Percentiles rank a stretch among this genome's conserved stretches.
These are phyloP conservation scores for Candida loeiensis DNA, from an alignment of 805 yeast genomes.

Conservation along the genomic window DNA sequence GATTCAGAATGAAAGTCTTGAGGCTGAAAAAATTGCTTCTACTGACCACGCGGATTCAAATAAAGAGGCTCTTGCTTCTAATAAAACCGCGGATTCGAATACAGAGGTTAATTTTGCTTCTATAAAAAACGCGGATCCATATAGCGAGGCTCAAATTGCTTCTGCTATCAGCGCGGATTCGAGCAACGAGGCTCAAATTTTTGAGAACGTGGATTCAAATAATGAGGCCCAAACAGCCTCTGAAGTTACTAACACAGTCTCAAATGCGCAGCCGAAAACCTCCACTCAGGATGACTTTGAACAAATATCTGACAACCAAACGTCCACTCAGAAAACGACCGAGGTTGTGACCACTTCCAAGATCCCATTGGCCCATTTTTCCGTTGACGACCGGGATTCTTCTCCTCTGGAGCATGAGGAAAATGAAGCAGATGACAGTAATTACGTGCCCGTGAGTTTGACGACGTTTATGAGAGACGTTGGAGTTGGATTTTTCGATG, in stretches of 20 bases:
- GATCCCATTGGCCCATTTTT: slow-evolving; percentile 26
- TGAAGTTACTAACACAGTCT: no score
- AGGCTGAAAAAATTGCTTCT: neutral
- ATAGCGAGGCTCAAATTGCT: no score
- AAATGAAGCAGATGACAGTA: slow-evolving; percentile 19
- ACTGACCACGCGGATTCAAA: no score
- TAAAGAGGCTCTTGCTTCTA: neutral
- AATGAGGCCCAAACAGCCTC: no score
- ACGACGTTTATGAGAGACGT: slow-evolving; percentile 37
- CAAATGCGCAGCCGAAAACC: no score
- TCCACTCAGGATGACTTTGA: no score
- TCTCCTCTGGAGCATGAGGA: slow-evolving; percentile 11
- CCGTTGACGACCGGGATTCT: slow-evolving; percentile 1
- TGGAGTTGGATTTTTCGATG: slow-evolving; percentile 45
- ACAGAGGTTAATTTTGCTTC: no score
- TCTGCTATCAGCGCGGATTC: no score
- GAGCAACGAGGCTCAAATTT: no score
- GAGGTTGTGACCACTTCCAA: slow-evolving; percentile 18
- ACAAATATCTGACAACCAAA: no score
- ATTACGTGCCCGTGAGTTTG: slow-evolving; percentile 36
- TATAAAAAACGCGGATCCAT: no score
- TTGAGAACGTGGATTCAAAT: no score
- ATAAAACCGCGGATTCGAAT: neutral
- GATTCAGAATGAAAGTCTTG: neutral
- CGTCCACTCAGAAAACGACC: neutral